Percentiles rank a stretch among this genome's conserved stretches.
Conservation (phyloP, 306 rosid species). For the Fragaria vesca region DNA sequence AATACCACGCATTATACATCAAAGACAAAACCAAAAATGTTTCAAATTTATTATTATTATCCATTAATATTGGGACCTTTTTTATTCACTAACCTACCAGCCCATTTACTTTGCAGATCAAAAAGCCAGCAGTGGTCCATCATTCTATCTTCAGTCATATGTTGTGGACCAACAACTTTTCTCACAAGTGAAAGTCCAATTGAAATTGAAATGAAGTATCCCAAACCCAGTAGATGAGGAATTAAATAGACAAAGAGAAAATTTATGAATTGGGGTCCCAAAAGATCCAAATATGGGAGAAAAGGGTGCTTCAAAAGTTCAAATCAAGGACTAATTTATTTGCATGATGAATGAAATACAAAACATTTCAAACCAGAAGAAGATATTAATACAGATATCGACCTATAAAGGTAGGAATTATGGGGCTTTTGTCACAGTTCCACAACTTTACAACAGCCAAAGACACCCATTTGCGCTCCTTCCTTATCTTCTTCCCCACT, state of each 20-base stretch:
- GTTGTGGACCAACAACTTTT: conserved; percentile 22
- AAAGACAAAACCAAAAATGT: too few species aligned
- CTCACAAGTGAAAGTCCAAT: neutral
- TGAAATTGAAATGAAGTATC: conserved; percentile 2
- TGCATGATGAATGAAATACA: neutral
- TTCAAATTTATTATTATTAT: too few species aligned
- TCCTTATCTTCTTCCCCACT: conserved; percentile 12
- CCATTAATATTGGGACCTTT: too few species aligned
- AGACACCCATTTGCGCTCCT: conserved; percentile 28
- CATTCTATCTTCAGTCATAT: conserved; percentile 17
- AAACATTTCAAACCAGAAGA: neutral
- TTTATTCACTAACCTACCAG: neutral
- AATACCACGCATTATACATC: too few species aligned
- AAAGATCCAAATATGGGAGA: neutral
- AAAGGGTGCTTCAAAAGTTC: neutral
- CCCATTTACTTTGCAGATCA: neutral
- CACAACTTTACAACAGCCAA: conserved; percentile 24
- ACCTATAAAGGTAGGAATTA: neutral
- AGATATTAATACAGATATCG: neutral
- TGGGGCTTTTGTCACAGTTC: neutral
- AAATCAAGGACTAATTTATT: neutral
- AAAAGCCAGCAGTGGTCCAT: conserved; percentile 15
- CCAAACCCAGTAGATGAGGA: neutral
- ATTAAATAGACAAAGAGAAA: neutral
- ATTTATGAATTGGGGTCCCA: neutral